Evolutionary conservation across 164 flowering plant species (phyloP), one percentile per base, ranked within the genome.

Genomic region (Dillenia turbinata): DNA sequence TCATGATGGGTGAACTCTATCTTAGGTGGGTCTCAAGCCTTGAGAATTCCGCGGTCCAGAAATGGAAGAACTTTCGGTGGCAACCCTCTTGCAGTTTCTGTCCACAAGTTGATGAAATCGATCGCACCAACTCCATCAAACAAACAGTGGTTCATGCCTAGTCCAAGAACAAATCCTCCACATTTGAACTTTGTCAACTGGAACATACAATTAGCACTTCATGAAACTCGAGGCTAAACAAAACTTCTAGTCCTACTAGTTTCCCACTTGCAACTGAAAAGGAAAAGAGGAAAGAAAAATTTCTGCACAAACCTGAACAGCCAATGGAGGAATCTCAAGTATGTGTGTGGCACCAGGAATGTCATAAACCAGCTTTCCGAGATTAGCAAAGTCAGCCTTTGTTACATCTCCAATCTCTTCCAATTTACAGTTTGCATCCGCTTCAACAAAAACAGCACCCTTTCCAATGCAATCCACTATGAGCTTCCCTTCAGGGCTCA

Each of bases 21-120:
- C 59, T 66, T 74, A 0, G 98, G 91, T 1, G 86, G 89, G 65
- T 71, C 66, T 45, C 95, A 64, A 0, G 85, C 69, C 62, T 78
- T 79, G 44, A 93, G 85, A 13, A 86, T 71, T 65, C 60, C 78
- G 60, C 98, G 66, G 61, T 90, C 96, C 0, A 81, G 56, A 54
- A 67, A 78, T 12, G 98, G 98, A 10, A 83, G 85, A 17, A 72
- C 71, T 10, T 52, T 69, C 1, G 85, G 66, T 2, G 84, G 79
- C 53, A 84, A 56, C 54, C 89, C 91, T 60, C 96, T 65, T 13
- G 97, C 87, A 11, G 69, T 78, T 75, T 86, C 88, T 44, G 86
- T 91, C 98, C 97, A 93, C 49, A 88, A 76, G 63, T 89, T 87
- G 60, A 89, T 79, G 69, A 93, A 93, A 45, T 89, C 92, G 92